Base-by-base conservation (phyloP, 495 filamentous ascomycete species). In the Bathelium albidoporum region DNA sequence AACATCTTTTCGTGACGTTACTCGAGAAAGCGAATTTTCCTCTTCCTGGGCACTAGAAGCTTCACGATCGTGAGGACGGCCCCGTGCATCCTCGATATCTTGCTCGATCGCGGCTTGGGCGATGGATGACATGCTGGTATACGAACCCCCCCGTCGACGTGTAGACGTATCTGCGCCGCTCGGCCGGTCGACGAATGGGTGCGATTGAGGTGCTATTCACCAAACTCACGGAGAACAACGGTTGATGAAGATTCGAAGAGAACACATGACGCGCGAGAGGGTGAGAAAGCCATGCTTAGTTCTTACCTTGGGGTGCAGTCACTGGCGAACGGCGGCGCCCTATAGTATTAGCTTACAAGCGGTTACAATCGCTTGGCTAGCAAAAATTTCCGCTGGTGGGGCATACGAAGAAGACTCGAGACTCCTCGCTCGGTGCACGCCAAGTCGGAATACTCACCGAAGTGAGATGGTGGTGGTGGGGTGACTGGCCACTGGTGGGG, bases 81-180 rank as follows among this genome's bases (percentile, higher is more conserved):
- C 44, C 44, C 20, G 44, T n/a, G 18, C 20, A 55, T 55, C 49
- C 20, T 55, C 2, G 5, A 55, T 29, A 55, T 55, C 49, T 29
- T 55, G 49, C 20, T 55, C 49, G 24, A 55, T 55, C 24, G 49
- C 49, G 20, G 49, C 49, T 55, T 55, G 49, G 29, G 49, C 49
- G 5, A 49, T 12, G 5, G 44, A 49, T 5, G 14, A 18, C 12
- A 49, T 5, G 18, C 44, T 49, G 14, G 44, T 16, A n/a, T 5
- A 16, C 5, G 44, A 22, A 5, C 5, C 44, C 5, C 14, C 11
- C 5, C 20, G 44, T 49, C 14, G 44, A 5, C 11, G 11, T 55
- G 24, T 16, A 10, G 49, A 16, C 5, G 12, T 5, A 55, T 55
- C 49, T 20, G 49, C 9, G 22, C 49, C 20, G 12, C 24, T 20